A percentile compares a stretch with the other conserved stretches of the same genome.
Evolutionary conservation across 179 eudicot species (phyloP).

Genomic region (Actinidia polygama): DNA sequence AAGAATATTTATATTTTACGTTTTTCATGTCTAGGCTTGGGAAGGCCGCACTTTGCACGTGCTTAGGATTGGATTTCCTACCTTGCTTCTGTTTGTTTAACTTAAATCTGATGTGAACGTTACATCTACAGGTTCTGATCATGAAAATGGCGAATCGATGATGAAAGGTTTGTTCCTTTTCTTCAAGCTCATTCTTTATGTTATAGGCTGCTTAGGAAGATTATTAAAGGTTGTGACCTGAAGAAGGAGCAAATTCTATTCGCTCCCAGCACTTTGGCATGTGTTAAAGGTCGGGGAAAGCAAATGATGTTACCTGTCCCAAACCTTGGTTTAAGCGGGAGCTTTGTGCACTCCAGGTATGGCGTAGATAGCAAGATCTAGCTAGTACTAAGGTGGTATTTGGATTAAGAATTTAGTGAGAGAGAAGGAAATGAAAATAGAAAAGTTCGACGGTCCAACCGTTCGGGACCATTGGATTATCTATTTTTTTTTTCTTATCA

Average conservation of each 20-base stretch:
- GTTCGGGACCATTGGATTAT: too few relatives aligned
- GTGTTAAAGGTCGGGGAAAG: too few relatives aligned
- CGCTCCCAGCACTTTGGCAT: background rate
- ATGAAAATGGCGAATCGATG: constrained; percentile 95
- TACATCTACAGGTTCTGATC: constrained; percentile 87
- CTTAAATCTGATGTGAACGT: constrained; percentile 95
- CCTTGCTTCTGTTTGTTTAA: constrained; percentile 97
- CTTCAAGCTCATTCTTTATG: background rate
- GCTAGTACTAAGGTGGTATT: too few relatives aligned
- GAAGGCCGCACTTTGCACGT: constrained; percentile 99
- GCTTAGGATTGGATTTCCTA: constrained; percentile 95
- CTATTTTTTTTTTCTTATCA: too few relatives aligned
- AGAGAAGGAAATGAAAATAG: too few relatives aligned
- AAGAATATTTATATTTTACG: constrained; percentile 12
- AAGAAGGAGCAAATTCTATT: too few relatives aligned
- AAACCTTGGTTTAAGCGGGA: background rate
- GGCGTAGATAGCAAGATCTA: too few relatives aligned
- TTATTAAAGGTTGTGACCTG: background rate
- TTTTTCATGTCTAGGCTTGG: constrained; percentile 71
- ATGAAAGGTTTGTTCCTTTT: constrained; percentile 59
- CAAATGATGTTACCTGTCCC: background rate
- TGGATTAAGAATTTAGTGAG: too few relatives aligned
- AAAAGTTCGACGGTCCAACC: too few relatives aligned
- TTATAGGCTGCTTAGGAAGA: background rate
- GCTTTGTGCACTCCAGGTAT: too few relatives aligned